Base-by-base conservation (phyloP, 2,329 filamentous ascomycete species). In the Fonsecaea monophora region DNA sequence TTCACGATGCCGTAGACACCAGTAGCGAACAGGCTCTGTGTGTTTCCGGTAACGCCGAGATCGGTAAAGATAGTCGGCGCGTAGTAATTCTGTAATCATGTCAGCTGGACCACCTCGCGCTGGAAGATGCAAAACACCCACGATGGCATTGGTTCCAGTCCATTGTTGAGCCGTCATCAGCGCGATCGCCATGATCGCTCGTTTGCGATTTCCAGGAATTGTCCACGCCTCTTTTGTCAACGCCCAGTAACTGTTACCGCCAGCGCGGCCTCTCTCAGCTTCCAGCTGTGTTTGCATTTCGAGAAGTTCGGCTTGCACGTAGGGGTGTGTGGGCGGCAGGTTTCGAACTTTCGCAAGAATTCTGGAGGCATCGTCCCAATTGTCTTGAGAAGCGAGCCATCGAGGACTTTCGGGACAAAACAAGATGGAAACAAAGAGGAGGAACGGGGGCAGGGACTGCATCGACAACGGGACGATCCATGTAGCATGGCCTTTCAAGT, bases 1-100 rank as follows among this genome's bases (percentile, higher is more conserved):
- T 92, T 92, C 64, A 91, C 86, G 62, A 92, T 84, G 32, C 90
- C 90, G 74, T 92, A 92, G 70, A 92, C 85, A 48, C 90, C 90
- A 0, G 90, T 92, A 4, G 90, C 89, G 75, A 92, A 90, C 30
- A 92, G 85, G 18, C 85, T 86, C 48, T 85, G 82, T 45, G 83
- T 76, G 5, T 84, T 87, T 12, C 82, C 83, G 0, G 74, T 79
- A 63, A 92, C 82, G 18, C 90, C 90, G 2, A 92, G 81, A 71
- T 86, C 83, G 53, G 80, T 79, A 79, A 92, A 92, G 72, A 92
- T 91, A 63, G 86, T 84, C 0, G 90, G 90, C 0, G 88, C 87
- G 71, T 92, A 90, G 79, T 90, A 90, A 76, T 89, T 87, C 59
- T 61, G 59, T 18, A 37, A 37, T 9, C 21, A 13, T 8, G 40